A percentile compares a stretch with the other conserved stretches of the same genome.
phyloP scores from a whole-genome alignment of 2,329 filamentous ascomycete genomes.

The Stachybotrys echinatus region DNA sequence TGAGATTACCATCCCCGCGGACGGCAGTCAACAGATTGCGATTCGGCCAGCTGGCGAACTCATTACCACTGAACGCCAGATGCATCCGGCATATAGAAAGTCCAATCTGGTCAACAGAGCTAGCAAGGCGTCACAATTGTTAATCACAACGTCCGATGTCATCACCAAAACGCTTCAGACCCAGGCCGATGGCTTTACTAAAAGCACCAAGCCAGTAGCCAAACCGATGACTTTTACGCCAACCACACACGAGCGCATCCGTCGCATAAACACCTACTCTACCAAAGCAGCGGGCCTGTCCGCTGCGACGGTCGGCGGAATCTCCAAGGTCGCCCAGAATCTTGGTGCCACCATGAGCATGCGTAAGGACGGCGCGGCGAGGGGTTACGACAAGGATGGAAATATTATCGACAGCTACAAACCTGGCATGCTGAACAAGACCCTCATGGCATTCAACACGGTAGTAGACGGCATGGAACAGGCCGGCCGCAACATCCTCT shows the following conservation, averaged over 20 bases:
- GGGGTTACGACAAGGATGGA: constrained; percentile 66
- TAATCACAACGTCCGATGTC: constrained; percentile 80
- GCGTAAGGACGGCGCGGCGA: constrained; percentile 46
- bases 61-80: constrained; percentile 64
- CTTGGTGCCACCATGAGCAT: constrained; percentile 66
- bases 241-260: constrained; percentile 75
- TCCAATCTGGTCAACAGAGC: constrained; percentile 84
- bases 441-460: constrained; percentile 92
- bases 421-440: constrained; percentile 91
- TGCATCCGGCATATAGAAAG: constrained; percentile 88
- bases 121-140: constrained; percentile 80
- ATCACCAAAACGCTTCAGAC: constrained; percentile 72
- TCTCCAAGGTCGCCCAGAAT: constrained; percentile 82
- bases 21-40: constrained; percentile 58
- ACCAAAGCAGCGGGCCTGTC: constrained; percentile 73
- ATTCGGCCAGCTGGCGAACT: constrained; percentile 51
- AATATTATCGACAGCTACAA: constrained; percentile 65
- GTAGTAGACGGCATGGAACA: constrained; percentile 91
- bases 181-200: constrained; percentile 75
- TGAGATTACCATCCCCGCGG: constrained; percentile 67
- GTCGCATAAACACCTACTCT: constrained; percentile 86
- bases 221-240: constrained; percentile 87
- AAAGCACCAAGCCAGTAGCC: constrained; percentile 68
- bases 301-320: constrained; percentile 79
- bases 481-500: constrained; percentile 72